These are phyloP conservation scores for Orobanche coerulescens DNA, from an alignment of 257 asterid species.

Conservation along the genomic window DNA sequence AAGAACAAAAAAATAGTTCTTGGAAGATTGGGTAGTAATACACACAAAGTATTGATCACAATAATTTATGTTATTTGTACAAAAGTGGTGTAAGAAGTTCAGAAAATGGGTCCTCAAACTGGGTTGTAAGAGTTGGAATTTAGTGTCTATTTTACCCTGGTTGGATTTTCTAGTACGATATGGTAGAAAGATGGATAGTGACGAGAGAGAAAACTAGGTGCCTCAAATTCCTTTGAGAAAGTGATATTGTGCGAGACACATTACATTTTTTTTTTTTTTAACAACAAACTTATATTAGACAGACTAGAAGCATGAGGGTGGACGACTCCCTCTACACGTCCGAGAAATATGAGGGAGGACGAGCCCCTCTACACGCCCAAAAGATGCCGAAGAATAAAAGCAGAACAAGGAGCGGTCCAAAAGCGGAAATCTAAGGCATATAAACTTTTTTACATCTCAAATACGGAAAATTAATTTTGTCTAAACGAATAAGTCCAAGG, in stretches of 20 bases:
- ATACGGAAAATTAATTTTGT: too few relatives aligned
- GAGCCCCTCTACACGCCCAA: too few relatives aligned
- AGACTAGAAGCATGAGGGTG: too few relatives aligned
- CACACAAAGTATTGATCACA: background rate
- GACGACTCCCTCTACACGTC: too few relatives aligned
- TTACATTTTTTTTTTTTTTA: background rate
- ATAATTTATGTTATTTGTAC: background rate
- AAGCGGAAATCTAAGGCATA: too few relatives aligned
- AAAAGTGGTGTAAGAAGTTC: conserved; percentile 6
- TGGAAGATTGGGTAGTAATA: background rate
- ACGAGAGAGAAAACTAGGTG: background rate
- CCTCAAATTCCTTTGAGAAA: conserved; percentile 17
- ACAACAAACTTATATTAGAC: too few relatives aligned
- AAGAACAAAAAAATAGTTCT: background rate
- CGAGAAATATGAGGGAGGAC: too few relatives aligned
- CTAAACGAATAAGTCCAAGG: too few relatives aligned
- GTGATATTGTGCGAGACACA: background rate
- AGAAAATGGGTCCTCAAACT: conserved; percentile 24
- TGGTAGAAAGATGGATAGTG: background rate
- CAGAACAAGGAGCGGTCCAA: too few relatives aligned
- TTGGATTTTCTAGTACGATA: conserved; percentile 19
- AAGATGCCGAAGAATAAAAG: too few relatives aligned
- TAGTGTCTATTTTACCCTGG: conserved; percentile 19
- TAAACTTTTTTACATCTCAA: too few relatives aligned
- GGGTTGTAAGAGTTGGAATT: conserved; percentile 33